Conservation (phyloP, 768 basidiomycete species). For the Rhodotorula taiwanensis region DNA sequence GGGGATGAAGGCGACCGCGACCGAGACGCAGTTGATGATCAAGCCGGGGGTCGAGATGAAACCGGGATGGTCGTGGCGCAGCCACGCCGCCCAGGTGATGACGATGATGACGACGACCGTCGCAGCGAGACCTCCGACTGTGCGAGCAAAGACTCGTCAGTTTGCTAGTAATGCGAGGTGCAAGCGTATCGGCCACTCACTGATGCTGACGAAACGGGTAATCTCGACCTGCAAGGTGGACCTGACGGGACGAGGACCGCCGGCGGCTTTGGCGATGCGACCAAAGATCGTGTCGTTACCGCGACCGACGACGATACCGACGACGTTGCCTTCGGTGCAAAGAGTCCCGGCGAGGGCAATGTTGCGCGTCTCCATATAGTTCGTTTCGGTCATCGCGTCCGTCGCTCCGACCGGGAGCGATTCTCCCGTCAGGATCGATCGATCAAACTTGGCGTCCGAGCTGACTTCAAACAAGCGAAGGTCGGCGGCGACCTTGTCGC, state of each 20-base stretch:
- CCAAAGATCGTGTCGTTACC: slow-evolving; percentile 43
- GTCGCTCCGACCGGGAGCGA: slow-evolving; percentile 43
- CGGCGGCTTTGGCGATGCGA: slow-evolving; percentile 55
- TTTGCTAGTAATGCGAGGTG: too few relatives aligned
- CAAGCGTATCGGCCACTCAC: slow-evolving; percentile 16
- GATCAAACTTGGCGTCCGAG: slow-evolving; percentile 57
- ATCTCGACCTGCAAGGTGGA: slow-evolving; percentile 57
- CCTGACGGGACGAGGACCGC: slow-evolving; percentile 46
- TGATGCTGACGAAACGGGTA: slow-evolving; percentile 53
- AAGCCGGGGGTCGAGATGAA: slow-evolving; percentile 53
- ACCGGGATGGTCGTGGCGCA: slow-evolving; percentile 34
- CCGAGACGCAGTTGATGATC: slow-evolving; percentile 57
- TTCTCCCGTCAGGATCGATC: slow-evolving; percentile 62
- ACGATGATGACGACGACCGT: slow-evolving; percentile 19
- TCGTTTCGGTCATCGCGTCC: slow-evolving; percentile 52
- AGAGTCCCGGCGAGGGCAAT: slow-evolving; percentile 53
- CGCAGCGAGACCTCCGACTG: slow-evolving; percentile 13
- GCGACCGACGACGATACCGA: slow-evolving; percentile 18
- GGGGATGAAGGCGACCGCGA: slow-evolving; percentile 53
- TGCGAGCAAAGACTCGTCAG: slow-evolving; percentile 43
- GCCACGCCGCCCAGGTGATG: slow-evolving; percentile 33
- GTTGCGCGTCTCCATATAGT: slow-evolving; percentile 53
- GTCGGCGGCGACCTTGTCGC: slow-evolving; percentile 45
- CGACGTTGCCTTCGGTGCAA: slow-evolving; percentile 3
- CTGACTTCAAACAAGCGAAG: slow-evolving; percentile 50